Conservation (phyloP, 176 grass and related monocot species). For the Carex pumila region DNA sequence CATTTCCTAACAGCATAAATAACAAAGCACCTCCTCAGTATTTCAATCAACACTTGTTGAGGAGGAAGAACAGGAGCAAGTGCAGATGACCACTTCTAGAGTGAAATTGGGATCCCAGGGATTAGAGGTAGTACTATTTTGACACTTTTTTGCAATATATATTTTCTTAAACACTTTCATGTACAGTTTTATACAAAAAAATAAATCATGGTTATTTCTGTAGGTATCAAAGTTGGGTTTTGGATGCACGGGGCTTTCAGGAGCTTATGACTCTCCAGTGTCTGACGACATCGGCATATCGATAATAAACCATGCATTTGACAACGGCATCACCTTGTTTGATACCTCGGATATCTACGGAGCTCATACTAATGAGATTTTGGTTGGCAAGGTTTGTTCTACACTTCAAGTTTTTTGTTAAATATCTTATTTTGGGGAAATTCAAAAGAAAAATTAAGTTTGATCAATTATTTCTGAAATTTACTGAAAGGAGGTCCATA, state of each 20-base stretch:
- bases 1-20: no score
- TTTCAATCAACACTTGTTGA: no score
- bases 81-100: no score
- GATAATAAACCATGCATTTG: slow-evolving; percentile 28
- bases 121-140: no score
- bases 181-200: neutral
- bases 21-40: no score
- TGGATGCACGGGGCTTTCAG: slow-evolving; percentile 38
- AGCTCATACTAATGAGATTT: slow-evolving; percentile 27
- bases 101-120: no score
- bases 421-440: neutral
- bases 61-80: no score
- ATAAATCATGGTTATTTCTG: neutral
- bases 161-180: no score
- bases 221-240: slow-evolving; percentile 35
- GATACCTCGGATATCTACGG: slow-evolving; percentile 43
- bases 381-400: slow-evolving; percentile 32
- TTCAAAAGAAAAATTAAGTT: no score
- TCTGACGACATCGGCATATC: slow-evolving; percentile 22
- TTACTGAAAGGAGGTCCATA: no score
- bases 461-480: no score
- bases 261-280: slow-evolving; percentile 8
- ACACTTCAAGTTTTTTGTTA: neutral
- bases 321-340: slow-evolving; percentile 33
- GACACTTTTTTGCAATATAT: no score